Base-by-base conservation (phyloP, 2,329 filamentous ascomycete species). In the Fusarium sp. region DNA sequence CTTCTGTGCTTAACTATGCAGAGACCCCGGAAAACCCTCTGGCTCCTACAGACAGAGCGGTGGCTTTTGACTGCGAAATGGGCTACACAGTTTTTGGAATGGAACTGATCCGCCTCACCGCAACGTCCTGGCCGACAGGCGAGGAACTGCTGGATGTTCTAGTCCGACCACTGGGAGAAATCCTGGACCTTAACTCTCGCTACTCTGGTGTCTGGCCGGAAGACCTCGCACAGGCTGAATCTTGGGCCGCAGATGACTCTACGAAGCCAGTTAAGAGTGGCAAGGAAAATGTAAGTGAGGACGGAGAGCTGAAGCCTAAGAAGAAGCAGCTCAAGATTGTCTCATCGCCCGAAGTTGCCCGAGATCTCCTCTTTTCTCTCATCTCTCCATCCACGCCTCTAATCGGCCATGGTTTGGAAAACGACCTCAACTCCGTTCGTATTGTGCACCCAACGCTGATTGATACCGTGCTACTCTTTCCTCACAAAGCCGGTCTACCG, bases 51-150 rank as follows among this genome's bases (percentile, higher is more conserved):
- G 81, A 86, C 53, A 87, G 87, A 36, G 93, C 92, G 4, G 89
- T 98, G 13, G 92, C 90, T 68, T 95, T 99, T 74, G 96, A 99
- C 78, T 98, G 96, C 75, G 96, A 99, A 77, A 99, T 99, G 96
- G 93, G 93, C 6, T 98, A 97, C 76, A 99, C 97, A 0, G 92
- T 93, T 1, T 80, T 91, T 50, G 96, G 97, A 0, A 83, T 98
- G 69, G 96, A 99, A 78, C 86, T 99, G 19, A 91, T 98, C 58
- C 93, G 96, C 10, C 80, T 99, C 5, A 98, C 96, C 0, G 94
- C 93, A 7, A 91, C 95, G 5, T 89, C 91, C 11, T 99, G 96
- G 94, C 95, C 95, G 0, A 83, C 85, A 10, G 92, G 93, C 21
- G 87, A 90, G 53, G 85, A 87, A 53, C 79, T 99, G 0, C 82